Evolutionary conservation across 2,329 filamentous ascomycete genomes (phyloP).

Genomic region (Podosphaera leucotricha): DNA sequence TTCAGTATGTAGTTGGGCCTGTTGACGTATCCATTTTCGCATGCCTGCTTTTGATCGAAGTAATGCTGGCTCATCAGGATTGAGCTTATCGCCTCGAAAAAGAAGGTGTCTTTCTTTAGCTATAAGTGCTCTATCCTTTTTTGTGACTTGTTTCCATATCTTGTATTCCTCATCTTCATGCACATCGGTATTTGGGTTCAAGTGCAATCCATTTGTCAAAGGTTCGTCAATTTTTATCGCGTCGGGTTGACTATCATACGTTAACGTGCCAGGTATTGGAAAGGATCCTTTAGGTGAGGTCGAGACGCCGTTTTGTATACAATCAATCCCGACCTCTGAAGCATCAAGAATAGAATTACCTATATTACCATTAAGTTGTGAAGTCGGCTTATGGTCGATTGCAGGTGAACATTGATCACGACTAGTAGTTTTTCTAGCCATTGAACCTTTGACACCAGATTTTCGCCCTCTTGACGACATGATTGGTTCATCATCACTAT

Average conservation of each 20-base stretch:
- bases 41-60: conserved; percentile 70
- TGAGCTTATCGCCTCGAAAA: conserved; percentile 66
- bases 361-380: conserved; percentile 41
- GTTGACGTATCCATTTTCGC: conserved; percentile 63
- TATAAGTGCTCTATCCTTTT: conserved; percentile 72
- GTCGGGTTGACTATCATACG: conserved; percentile 52
- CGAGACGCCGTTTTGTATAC: conserved; percentile 59
- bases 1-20: conserved; percentile 38
- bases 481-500: conserved; percentile 92
- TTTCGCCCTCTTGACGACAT: conserved; percentile 92
- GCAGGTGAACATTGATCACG: conserved; percentile 59
- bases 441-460: conserved; percentile 48
- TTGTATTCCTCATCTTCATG: conserved; percentile 91
- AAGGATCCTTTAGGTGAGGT: conserved; percentile 57
- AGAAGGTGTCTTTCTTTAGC: conserved; percentile 70
- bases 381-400: conserved; percentile 47
- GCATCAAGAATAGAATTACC: conserved; percentile 38
- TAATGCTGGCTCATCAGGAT: conserved; percentile 68
- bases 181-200: conserved; percentile 47
- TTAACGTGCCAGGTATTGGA: conserved; percentile 44
- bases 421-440: conserved; percentile 52
- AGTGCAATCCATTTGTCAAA: conserved; percentile 39
- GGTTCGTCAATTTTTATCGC: conserved; percentile 70
- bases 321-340: conserved; percentile 51
- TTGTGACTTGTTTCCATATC: conserved; percentile 96